A percentile compares a stretch with the other conserved stretches of the same genome.
phyloP scores from a whole-genome alignment of 345 rosid genomes.

The Nephelium lappaceum region DNA sequence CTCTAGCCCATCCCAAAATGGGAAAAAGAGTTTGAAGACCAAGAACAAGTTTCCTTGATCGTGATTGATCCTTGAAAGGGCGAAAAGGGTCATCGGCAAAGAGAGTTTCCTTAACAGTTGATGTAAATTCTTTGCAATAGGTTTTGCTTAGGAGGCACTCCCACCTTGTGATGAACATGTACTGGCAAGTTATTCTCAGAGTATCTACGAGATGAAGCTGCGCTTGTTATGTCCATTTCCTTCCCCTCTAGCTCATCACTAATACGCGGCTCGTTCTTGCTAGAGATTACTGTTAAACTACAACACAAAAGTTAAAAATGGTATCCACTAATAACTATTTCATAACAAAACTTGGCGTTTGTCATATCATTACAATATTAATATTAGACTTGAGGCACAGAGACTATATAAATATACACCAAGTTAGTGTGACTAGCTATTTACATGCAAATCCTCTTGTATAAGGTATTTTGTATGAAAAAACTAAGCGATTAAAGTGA shows the following conservation, averaged over 20 bases:
- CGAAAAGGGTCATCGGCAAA: constrained; percentile 86
- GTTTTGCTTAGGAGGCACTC: constrained; percentile 75
- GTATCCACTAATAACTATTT: no score
- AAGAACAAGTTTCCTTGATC: constrained; percentile 56
- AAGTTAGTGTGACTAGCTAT: no score
- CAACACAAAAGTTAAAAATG: not conserved
- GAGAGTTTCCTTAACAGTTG: constrained; percentile 73
- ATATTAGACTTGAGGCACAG: no score
- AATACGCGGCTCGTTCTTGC: not conserved
- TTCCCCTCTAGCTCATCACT: not conserved
- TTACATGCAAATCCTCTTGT: not conserved
- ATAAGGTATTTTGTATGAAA: no score
- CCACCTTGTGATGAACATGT: constrained; percentile 67
- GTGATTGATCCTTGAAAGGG: constrained; percentile 72
- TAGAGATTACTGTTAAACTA: not conserved
- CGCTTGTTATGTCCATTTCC: constrained; percentile 12
- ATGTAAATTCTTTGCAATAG: constrained; percentile 58
- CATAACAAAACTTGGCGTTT: no score
- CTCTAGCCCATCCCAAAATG: constrained; percentile 76
- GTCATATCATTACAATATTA: not conserved
- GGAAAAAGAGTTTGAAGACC: constrained; percentile 82
- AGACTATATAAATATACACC: no score
- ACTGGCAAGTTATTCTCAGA: constrained; percentile 20
- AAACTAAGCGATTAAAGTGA: no score
- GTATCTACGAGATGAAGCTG: constrained; percentile 16